Base-by-base conservation (phyloP, 106 monocot genomes). In the Phalaenopsis equestris region DNA sequence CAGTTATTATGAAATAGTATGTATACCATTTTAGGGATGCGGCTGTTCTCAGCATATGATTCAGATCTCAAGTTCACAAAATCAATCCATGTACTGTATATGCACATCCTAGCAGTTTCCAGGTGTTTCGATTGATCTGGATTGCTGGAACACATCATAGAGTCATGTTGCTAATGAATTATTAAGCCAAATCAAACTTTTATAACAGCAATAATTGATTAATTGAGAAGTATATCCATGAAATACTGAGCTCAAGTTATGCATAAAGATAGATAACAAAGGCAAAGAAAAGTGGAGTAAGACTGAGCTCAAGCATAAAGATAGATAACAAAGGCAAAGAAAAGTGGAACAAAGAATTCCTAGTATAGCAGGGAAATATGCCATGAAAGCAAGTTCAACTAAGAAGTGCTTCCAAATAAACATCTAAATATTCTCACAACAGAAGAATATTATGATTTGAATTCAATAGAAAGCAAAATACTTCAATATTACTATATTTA, bases 61-160 rank as follows among this genome's bases (percentile, higher is more conserved):
- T 99, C 99, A 78, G 99, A 99, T 82, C 99, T 91, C 86, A 99
- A 84, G 86, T 99, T 99, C 37, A 99, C 99, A 85, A 99, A 99
- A 85, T 99, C 99, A 41, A 99, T 91, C 92, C 95, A 91, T 12
- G 67, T 91, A 79, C 87, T 91, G 81, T 85, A 91, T 81, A 99
- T 87, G 23, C 88, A 86, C 95, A 99, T 99, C 86, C 89, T 91
- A 78, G 99, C 99, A 2, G 99, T 99, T 87, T 99, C 99, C 84
- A 99, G 84, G 81, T 99, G 99, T 79, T 99, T 99, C 41, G 99
- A 99, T 38, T 99, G 99, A 79, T 99, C 95, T 15, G 99, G 99
- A 78, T 99, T 99, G 82, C 99, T 95, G 86, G 82, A 86, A 65
- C 56, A 67, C n/a, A 77, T 41, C 6, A 77, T 7, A 15, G 11